Conservation (phyloP, 2,329 filamentous ascomycete species). For the Cladosporium colombiae region DNA sequence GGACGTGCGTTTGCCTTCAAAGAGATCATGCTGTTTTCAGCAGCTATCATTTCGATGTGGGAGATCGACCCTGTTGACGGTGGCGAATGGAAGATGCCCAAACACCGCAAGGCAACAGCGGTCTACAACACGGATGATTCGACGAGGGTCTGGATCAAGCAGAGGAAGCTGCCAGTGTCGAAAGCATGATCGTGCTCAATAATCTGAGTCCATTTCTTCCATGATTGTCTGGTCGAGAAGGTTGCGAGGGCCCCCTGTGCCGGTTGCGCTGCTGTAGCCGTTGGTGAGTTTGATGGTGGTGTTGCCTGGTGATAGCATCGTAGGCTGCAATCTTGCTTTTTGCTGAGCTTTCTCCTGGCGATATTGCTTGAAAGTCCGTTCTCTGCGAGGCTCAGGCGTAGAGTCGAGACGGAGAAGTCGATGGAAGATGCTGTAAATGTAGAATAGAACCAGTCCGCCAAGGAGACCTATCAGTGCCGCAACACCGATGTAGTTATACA, state of each 20-base stretch:
- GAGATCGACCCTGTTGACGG: conserved; percentile 53
- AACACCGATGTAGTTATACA: conserved; percentile 62
- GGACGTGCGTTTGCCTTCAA: conserved; percentile 53
- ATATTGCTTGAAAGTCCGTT: conserved; percentile 36
- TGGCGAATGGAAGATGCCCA: conserved; percentile 54
- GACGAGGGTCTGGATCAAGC: conserved; percentile 55
- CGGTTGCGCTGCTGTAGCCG: conserved; percentile 26
- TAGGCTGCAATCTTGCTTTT: conserved; percentile 26
- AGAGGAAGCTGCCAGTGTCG: conserved; percentile 24
- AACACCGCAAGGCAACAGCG: conserved; percentile 49
- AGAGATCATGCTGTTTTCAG: conserved; percentile 53
- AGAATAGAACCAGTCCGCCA: conserved; percentile 61
- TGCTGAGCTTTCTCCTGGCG: conserved; percentile 34
- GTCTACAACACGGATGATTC: conserved; percentile 55
- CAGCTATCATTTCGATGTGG: conserved; percentile 57
- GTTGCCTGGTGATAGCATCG: conserved; percentile 26
- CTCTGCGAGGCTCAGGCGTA: conserved; percentile 19
- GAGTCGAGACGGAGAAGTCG: conserved; percentile 28
- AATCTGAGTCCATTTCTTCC: conserved; percentile 66
- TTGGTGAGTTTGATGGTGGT: conserved; percentile 32
- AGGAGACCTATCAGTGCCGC: conserved; percentile 68
- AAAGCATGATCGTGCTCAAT: conserved; percentile 32
- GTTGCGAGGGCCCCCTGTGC: conserved; percentile 46
- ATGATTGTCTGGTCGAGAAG: conserved; percentile 68
- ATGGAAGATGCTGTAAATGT: conserved; percentile 52